Conservation (phyloP, 495 filamentous ascomycete genomes). For the Daldinia bambusicola region DNA sequence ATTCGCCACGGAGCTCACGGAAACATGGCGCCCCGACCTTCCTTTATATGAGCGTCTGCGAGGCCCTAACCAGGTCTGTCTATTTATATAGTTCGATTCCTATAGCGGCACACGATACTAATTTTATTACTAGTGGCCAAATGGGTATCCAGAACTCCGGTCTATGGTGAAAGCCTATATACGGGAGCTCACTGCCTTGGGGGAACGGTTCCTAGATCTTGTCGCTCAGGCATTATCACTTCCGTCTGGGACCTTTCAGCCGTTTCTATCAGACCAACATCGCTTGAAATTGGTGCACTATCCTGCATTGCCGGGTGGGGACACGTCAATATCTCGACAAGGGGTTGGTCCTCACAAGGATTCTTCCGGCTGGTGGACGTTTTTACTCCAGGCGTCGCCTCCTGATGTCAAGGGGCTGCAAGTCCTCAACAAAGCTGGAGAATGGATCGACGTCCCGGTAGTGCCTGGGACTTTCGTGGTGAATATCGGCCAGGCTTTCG, state of each 20-base stretch:
- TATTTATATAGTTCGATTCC: not conserved
- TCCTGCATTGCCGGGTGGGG: constrained; percentile 43
- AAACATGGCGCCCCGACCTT: constrained; percentile 48
- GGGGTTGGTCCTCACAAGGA: constrained; percentile 68
- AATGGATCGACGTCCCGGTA: constrained; percentile 63
- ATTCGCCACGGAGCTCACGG: constrained; percentile 62
- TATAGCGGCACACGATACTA: not conserved
- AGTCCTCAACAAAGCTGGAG: constrained; percentile 58
- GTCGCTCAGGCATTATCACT: constrained; percentile 60
- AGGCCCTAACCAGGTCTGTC: constrained; percentile 61
- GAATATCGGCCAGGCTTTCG: constrained; percentile 68
- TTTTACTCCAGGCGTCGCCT: constrained; percentile 62
- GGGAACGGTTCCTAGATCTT: constrained; percentile 60
- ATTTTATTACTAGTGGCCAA: constrained; percentile 44
- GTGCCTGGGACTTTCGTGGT: constrained; percentile 63
- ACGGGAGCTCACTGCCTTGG: constrained; percentile 56
- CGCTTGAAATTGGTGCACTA: constrained; percentile 66
- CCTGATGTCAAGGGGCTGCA: constrained; percentile 59
- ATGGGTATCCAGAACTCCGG: constrained; percentile 28
- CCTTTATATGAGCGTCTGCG: constrained; percentile 61
- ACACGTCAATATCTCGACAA: constrained; percentile 45
- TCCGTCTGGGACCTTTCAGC: constrained; percentile 56
- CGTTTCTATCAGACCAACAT: constrained; percentile 64
- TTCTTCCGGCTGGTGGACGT: constrained; percentile 66
- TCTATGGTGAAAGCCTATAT: constrained; percentile 57